Base-by-base conservation (phyloP, 1,284 basidiomycete genomes). In the Kwoniella shivajii region DNA sequence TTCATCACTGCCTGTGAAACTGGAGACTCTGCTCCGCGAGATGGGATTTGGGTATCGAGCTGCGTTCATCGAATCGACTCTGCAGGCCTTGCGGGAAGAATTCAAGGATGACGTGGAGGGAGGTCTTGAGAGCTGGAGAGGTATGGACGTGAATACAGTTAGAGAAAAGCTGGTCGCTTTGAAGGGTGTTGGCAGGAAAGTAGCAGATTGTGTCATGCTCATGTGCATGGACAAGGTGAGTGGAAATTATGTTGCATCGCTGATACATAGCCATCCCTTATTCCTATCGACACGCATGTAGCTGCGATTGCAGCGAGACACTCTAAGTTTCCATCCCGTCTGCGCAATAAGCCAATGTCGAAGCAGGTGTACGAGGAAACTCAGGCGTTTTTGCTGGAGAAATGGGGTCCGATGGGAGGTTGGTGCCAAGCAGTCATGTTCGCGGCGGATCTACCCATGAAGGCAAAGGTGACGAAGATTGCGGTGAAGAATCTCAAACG, bases 21-120 rank as follows among this genome's bases (percentile, higher is more conserved):
- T 89, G 4, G 81, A 86, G n/a, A 57, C 81, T 2, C 82, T 80
- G 13, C 81, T 99, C 16, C 88, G 94, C 0, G 78, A 83, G 2
- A 82, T 99, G 10, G 94, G 95, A 0, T 99, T 99, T 78, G 96
- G 96, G 1, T 99, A 99, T 72, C 87, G 96, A 34, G 94, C 96
- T 0, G 84, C 88, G 46, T 99, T 89, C 71, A 88, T 99, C 38
- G 86, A 90, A 48, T 83, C 84, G 43, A 92, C 93, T 0, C 88
- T 95, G 0, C 81, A 84, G 49, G 88, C 89, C 81, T 82, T 98
- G 2, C 64, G 73, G 20, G 51, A 65, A 2, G 67, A 73, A 24
- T 83, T 88, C 1, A 47, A 31, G 16, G 72, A 54, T 11, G 70
- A 27, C 6, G 62, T 68, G 36, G 69, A 70, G 50, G 46, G 39